Evolutionary conservation across 2,329 filamentous ascomycete species (phyloP).

Genomic region (Penicillium sp.): DNA sequence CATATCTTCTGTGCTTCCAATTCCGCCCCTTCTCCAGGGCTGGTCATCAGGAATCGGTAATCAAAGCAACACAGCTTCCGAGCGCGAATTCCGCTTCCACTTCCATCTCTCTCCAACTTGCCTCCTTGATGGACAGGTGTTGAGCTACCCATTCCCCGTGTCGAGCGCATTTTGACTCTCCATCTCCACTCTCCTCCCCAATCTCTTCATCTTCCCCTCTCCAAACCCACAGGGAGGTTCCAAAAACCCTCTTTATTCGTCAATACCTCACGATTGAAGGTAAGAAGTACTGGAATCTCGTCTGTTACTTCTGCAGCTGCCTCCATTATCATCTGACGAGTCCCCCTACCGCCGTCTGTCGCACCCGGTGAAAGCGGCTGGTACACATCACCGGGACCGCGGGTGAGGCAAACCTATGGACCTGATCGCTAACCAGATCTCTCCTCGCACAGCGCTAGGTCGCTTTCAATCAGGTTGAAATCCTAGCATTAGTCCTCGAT

Average conservation of each 20-base stretch:
- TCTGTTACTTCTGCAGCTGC: background rate
- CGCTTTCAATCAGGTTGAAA: constrained; percentile 12
- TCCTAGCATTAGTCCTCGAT: constrained; percentile 1
- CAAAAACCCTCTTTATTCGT: constrained; percentile 26
- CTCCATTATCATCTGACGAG: background rate
- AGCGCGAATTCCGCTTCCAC: constrained; percentile 11
- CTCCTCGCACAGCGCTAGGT: constrained; percentile 20
- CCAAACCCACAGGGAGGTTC: constrained; percentile 16
- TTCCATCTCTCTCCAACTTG: constrained; percentile 15
- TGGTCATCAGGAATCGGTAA: constrained; percentile 11
- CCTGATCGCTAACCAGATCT: constrained; percentile 17
- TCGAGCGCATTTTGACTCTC: constrained; percentile 17
- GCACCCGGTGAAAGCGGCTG: constrained; percentile 11
- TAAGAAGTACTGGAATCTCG: constrained; percentile 20
- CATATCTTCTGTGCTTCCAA: constrained; percentile 3
- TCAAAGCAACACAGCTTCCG: constrained; percentile 14
- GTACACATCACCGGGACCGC: constrained; percentile 21
- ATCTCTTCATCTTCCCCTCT: constrained; percentile 17
- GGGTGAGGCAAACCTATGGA: constrained; percentile 19
- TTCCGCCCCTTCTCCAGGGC: constrained; percentile 7
- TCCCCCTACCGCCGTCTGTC: constrained; percentile 1
- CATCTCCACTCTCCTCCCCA: constrained; percentile 10
- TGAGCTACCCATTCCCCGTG: constrained; percentile 18
- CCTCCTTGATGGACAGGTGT: constrained; percentile 23
- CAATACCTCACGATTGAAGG: constrained; percentile 35